Base-by-base conservation (phyloP, 495 filamentous ascomycete genomes). In the Neurospora hispaniola region DNA sequence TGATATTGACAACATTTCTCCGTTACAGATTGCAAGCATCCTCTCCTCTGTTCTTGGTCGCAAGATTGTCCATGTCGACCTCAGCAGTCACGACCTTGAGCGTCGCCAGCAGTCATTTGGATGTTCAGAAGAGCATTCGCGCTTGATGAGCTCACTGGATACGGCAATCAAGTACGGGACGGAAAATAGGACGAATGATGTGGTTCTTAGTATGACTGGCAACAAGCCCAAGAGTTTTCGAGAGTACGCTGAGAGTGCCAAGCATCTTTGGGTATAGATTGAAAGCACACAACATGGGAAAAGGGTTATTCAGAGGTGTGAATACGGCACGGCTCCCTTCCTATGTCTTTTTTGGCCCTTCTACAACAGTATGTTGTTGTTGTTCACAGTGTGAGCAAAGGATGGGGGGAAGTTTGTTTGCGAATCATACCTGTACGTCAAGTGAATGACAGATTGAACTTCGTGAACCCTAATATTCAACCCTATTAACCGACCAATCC, bases 51-150 rank as follows among this genome's bases (percentile, higher is more conserved):
- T 81, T 16, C 75, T 86, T 7, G 78, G 78, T 3, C 76, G 82
- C 43, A 78, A 76, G 48, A 82, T 88, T 59, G 80, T 79, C 12
- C 84, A 88, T 73, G 78, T 82, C 23, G 82, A 85, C 69, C 70
- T 87, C n/a, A 76, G 73, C 10, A 76, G 78, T 35, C 72, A 73
- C 0, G 80, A 83, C 44, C 70, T 81, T 2, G 77, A 77, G 35
- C 71, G 76, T 73, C 72, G 74, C 1, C 74, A 78, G 27, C 31
- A 69, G 59, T 10, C 42, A 3, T 69, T 73, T 39, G 84, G 84
- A 20, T 71, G 84, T 54, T 77, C 82, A 31, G 78, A 74, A 27
- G 72, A 79, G n/a, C 83, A 80, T 44, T 78, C 82, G 0, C 54
- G 71, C 44, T 74, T 82, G 71, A 70, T 86, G 68, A 76, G 78